phyloP scores from a whole-genome alignment of 2,329 filamentous ascomycete species.

The Chaetomium globosum region DNA sequence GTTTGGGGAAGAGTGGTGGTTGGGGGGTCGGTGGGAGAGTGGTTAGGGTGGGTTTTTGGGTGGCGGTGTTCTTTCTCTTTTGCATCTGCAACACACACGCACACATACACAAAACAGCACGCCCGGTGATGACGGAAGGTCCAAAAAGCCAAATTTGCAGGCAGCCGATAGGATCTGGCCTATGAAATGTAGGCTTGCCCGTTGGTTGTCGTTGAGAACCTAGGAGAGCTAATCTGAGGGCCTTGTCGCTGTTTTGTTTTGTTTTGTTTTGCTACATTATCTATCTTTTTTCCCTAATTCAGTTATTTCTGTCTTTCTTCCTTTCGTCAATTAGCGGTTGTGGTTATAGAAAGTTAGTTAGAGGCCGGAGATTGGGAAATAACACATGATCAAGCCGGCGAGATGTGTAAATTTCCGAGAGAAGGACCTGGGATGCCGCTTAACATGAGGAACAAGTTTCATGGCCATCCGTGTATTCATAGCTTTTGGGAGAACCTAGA shows the following conservation, averaged over 20 bases:
- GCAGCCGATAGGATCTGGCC: slow-evolving; percentile 39
- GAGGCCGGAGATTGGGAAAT: background rate
- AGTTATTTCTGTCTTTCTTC: background rate
- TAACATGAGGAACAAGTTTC: background rate
- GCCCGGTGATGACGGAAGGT: slow-evolving; percentile 45
- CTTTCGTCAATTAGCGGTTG: background rate
- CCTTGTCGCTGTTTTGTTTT: slow-evolving; percentile 25
- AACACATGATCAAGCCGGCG: background rate
- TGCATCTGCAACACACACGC: background rate
- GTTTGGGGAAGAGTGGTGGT: background rate
- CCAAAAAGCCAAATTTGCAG: slow-evolving; percentile 50
- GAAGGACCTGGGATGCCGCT: background rate
- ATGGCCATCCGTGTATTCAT: slow-evolving; percentile 17
- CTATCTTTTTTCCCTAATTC: background rate
- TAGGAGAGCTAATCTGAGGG: slow-evolving; percentile 50
- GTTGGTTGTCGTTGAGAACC: slow-evolving; percentile 47
- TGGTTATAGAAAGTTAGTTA: background rate
- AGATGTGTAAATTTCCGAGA: background rate
- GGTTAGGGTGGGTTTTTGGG: background rate
- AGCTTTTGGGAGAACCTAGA: slow-evolving; percentile 19
- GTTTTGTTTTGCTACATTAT: slow-evolving; percentile 16
- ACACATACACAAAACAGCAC: slow-evolving; percentile 25
- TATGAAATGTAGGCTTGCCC: slow-evolving; percentile 19
- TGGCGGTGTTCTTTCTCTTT: background rate
- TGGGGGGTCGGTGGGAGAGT: background rate